A percentile compares a stretch with the other conserved stretches of the same genome.
These are phyloP conservation scores for Leccinum barrowsii DNA, from an alignment of 768 basidiomycete species.

Conservation along the genomic window DNA sequence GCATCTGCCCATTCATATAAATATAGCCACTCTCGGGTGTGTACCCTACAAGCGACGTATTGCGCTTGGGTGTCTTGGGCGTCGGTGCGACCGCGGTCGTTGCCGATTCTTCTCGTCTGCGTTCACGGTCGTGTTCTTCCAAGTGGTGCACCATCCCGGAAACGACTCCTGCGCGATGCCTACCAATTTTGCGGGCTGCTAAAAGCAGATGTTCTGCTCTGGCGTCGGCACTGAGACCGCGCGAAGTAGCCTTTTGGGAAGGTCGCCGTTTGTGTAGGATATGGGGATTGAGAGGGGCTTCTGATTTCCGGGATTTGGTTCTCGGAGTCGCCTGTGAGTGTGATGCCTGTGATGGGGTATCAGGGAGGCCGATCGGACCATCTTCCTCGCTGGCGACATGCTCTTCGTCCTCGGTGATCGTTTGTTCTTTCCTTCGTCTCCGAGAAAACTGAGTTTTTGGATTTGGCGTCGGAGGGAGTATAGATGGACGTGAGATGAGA, in stretches of 20 bases:
- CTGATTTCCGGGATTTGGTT: slow-evolving; percentile 21
- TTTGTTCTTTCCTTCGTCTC: slow-evolving; percentile 26
- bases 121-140: slow-evolving; percentile 32
- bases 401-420: slow-evolving; percentile 26
- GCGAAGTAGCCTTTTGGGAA: slow-evolving; percentile 25
- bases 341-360: slow-evolving; percentile 14
- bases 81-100: slow-evolving; percentile 19
- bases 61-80: slow-evolving; percentile 30
- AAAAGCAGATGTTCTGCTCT: slow-evolving; percentile 67
- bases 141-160: slow-evolving; percentile 44
- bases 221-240: slow-evolving; percentile 54
- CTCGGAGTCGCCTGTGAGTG: slow-evolving; percentile 21
- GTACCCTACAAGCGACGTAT: slow-evolving; percentile 26
- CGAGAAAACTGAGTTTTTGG: slow-evolving; percentile 19
- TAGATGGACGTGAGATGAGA: slow-evolving; percentile 24
- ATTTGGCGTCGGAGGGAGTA: slow-evolving; percentile 22
- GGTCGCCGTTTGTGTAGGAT: slow-evolving; percentile 23
- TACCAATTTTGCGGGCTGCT: slow-evolving; percentile 67
- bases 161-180: slow-evolving; percentile 53
- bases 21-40: slow-evolving; percentile 25
- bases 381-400: slow-evolving; percentile 27
- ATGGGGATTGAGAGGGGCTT: slow-evolving; percentile 11
- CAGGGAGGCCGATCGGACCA: slow-evolving; percentile 14
- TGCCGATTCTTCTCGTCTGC: slow-evolving; percentile 23
- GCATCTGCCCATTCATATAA: slow-evolving; percentile 28